Base-by-base conservation (phyloP, 2,329 filamentous ascomycete species). In the Ascocoryne sarcoides region DNA sequence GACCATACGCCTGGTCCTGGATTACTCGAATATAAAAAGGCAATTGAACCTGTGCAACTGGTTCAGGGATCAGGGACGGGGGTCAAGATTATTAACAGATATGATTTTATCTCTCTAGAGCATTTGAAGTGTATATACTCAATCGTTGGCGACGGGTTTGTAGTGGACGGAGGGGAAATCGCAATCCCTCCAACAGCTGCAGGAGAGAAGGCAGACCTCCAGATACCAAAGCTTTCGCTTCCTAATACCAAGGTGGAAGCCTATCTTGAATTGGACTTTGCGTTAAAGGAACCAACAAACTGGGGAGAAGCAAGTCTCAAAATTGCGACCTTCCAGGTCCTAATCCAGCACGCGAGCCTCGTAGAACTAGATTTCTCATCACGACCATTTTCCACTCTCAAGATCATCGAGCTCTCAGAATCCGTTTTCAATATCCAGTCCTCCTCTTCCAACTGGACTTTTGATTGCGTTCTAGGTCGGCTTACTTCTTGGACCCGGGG, bases 1-100 rank as follows among this genome's bases (percentile, higher is more conserved):
- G 62, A 65, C 12, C 76, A 79, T 50, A 61, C 65, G 12, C 70
- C 75, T 0, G 74, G 67, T 0, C 74, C 72, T 1, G 75, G 75
- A 0, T 50, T 80, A 36, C 49, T 63, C 2, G 75, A 79, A 52
- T 65, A 67, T 34, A 74, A 75, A 50, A 76, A 73, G 54, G 69
- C 67, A 2, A 70, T 75, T 23, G 66, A 75, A 45, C 76, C 75
- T 0, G 65, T 78, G 2, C 23, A 60, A 2, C 60, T 71, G 10
- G 48, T 66, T 1, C 53, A 62, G 5, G 59, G 55, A 1, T 12
- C 17, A 1, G 14, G 20, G 10, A 54, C 59, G 2, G 55, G 57
- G 15, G 47, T 74, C 2, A 48, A 57, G 4, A 48, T 64, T 2
- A 47, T 51, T 21, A 65, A 65, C 20, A 63, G 68, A 8, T 74